Base-by-base conservation (phyloP, 2,329 filamentous ascomycete genomes). In the Beauveria rudraprayagi region DNA sequence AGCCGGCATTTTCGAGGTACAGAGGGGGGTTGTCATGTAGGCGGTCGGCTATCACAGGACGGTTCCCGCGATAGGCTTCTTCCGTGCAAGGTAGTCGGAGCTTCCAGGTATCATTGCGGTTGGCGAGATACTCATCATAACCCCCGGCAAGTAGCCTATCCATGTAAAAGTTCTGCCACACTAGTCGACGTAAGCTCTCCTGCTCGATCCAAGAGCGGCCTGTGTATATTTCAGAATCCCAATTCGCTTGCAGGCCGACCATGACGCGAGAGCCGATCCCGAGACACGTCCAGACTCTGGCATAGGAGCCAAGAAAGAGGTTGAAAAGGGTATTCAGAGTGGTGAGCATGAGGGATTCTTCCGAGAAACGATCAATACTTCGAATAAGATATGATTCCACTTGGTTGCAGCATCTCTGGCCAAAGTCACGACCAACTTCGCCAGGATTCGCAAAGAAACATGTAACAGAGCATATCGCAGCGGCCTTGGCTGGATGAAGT, bases 231-330 rank as follows among this genome's bases (percentile, higher is more conserved):
- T 48, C 70, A 10, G 64, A 69, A 37, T 76, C 72, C 74, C 74
- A 76, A 63, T 77, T 77, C 9, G 74, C 63, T 56, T 76, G 75
- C 26, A 76, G 65, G 14, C 73, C 74, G 19, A 71, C 66, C 69
- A 76, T 72, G 47, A 76, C 66, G 22, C 75, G 70, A 9, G 69
- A 68, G 3, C 72, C 73, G 8, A 74, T 66, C 6, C 73, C 73
- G 51, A 75, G 70, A 52, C 72, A 73, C 61, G 75, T 73, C 75
- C 75, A 77, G 11, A 74, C 71, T 63, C 76, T 76, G 61, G 72
- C 71, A 56, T 73, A 72, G 37, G 71, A 70, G 26, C 72, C 72
- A 10, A 70, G 68, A 28, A 76, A 65, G 40, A 75, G 69, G 62
- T 76, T 72, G 62, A 75, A 74, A 6, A 69, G 67, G 22, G 72